Evolutionary conservation across 2,329 filamentous ascomycete genomes (phyloP).

Genomic region (Zalaria sp.): DNA sequence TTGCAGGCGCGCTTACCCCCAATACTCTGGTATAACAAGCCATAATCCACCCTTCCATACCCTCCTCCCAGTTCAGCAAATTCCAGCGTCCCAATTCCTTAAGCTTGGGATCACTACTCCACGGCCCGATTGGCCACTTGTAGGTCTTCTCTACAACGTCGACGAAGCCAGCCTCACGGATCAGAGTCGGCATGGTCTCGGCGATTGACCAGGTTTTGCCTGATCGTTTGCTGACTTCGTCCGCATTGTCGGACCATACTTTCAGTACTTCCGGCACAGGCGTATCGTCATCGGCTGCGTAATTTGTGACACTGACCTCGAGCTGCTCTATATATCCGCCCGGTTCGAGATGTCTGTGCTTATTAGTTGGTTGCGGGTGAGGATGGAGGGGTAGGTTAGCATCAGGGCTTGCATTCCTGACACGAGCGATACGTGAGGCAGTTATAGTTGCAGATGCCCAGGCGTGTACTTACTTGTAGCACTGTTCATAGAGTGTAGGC

Average conservation of each 20-base stretch:
- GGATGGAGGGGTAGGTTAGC: too few species aligned
- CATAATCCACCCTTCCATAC: constrained; percentile 2
- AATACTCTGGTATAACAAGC: constrained; percentile 1
- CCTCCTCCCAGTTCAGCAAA: constrained; percentile 1
- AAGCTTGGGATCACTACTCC: constrained; percentile 9
- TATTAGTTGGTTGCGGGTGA: too few species aligned
- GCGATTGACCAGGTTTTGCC: constrained; percentile 3
- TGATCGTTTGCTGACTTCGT: background rate
- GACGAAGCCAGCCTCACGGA: constrained; percentile 25
- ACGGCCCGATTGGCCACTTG: constrained; percentile 24
- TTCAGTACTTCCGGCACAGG: constrained; percentile 9
- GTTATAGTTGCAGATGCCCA: too few species aligned
- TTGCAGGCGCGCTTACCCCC: background rate
- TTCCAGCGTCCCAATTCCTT: constrained; percentile 1
- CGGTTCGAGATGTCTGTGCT: constrained; percentile 14
- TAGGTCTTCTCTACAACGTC: constrained; percentile 27
- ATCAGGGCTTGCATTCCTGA: too few species aligned
- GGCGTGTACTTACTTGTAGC: constrained; percentile 5
- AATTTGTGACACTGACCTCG: constrained; percentile 20
- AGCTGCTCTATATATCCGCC: constrained; percentile 25
- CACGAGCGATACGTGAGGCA: too few species aligned
- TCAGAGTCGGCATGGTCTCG: constrained; percentile 8
- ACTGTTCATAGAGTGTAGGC: constrained; percentile 12
- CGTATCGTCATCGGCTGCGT: constrained; percentile 9
- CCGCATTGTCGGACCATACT: constrained; percentile 1